Evolutionary conservation across 805 yeast species (phyloP), one percentile per base, ranked within the genome.

Genomic region (Ogataea pignaliae): DNA sequence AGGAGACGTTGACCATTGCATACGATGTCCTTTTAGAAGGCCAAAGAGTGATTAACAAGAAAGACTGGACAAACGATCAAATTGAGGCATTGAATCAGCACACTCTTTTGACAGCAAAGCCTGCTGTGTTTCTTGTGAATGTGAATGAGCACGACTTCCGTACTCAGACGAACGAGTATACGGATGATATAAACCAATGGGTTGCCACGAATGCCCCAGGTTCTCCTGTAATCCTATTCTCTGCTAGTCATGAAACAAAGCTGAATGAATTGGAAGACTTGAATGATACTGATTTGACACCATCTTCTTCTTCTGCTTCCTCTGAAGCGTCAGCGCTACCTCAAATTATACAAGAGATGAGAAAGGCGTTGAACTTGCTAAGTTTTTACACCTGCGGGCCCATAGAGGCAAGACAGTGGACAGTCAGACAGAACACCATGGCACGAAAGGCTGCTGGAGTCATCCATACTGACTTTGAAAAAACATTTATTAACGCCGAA

Each of bases 361-460:
- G 97, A 73, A 72, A 78, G 53, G 83, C 88, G 49, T 75, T 90
- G 48, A 85, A 85, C 54, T 81, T 93, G 66, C 89, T 90, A 54
- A 88, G 97, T 42, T 93, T 84, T 75, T 93, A 88, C 78, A 93
- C 99, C 31, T 84, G 93, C 63, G 99, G 99, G 56, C 85, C 95
- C 35, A 88, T 87, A 50, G 99, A 93, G 72, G 96, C 90, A 40
- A 85, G 97, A 67, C 97, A 95, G 69, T 93, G 99, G 99, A 93
- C 99, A 31, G 81, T 93, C 51, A 81, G 98, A 70, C 73, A 75
- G 55, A 95, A 95, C 56, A 85, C 91, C 38, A 83, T 87, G 57
- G 97, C 97, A 42, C 99, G 99, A n/a, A 89, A 86, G 61, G 98
- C 99, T 37, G 99, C 99, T 17, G 98, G 97, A 65, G 96, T 93